Evolutionary conservation across 1,139 yeast species (phyloP), one percentile per base, ranked within the genome.

Genomic region (Debaryomyces nepalensis): DNA sequence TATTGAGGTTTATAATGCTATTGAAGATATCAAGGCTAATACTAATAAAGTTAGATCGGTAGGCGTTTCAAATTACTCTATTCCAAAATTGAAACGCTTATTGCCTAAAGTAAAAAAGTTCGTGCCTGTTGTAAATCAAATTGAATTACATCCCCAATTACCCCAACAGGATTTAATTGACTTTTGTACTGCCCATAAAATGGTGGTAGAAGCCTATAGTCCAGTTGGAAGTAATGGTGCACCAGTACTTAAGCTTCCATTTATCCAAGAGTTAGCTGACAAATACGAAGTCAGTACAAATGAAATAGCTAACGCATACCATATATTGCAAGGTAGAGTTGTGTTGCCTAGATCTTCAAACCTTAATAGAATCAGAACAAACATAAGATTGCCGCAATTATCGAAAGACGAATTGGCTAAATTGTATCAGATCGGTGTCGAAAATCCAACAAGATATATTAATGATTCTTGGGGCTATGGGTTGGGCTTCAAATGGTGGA

Each of bases 1-100:
- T 52, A 61, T 79, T 26, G 72, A 69, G 5, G 77, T 79, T 9
- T 81, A 78, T 55, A 66, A 72, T 46, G 64, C 62, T 23, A 47
- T 81, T 43, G 80, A 78, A 48, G 66, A 71, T n/a, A 63, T 79
- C 37, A 56, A 62, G 35, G 55, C 54, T 3, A 54, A 55, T 8
- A 64, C 70, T 7, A 46, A 48, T 6, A 69, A 66, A 42, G 66
- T 58, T 3, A 61, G 47, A 44, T 56, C 70, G 1, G 53, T 66
- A 40, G 72, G 73, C 10, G 61, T 67, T 26, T 65, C 70, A 7
- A 67, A 67, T 43, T 67, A 66, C 43, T 57, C 70, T 1, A 50
- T 64, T 34, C 57, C 58, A 2, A 62, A 52, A 44, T 52, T 67
- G 18, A 58, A 53, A 36, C 43, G 57, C 43, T 56, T 68, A 19